phyloP scores from a whole-genome alignment of 2,329 filamentous ascomycete genomes.

The Orbilia ellipsospora region DNA sequence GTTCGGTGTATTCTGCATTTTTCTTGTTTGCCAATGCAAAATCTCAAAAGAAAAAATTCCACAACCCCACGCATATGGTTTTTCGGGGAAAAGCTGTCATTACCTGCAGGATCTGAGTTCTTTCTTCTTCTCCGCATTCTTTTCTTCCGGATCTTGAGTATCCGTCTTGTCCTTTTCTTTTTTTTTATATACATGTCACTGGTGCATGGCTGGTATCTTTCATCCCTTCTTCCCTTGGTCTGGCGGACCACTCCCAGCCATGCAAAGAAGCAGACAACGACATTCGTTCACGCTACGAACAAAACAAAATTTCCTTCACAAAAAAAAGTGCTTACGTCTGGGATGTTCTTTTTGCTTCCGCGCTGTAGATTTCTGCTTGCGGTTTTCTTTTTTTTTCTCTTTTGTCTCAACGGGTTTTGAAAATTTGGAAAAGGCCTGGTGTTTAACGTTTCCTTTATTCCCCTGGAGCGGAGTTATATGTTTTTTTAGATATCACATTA shows the following conservation, averaged over 20 bases:
- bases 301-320: conserved; percentile 11
- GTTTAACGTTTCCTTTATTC: conserved; percentile 1
- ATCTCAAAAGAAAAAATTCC: background rate
- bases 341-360: conserved; percentile 7
- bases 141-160: conserved; percentile 15
- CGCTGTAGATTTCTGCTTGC: conserved; percentile 11
- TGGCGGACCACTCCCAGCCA: conserved; percentile 14
- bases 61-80: background rate
- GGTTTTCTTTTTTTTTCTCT: conserved; percentile 2
- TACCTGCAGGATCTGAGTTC: no score
- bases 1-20: conserved; percentile 33
- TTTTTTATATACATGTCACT: conserved; percentile 13
- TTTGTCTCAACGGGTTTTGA: conserved; percentile 7
- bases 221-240: conserved; percentile 26
- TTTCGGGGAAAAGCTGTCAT: background rate
- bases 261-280: conserved; percentile 15
- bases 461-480: background rate
- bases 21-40: conserved; percentile 1
- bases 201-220: conserved; percentile 9
- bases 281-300: conserved; percentile 16
- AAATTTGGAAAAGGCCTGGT: conserved; percentile 18
- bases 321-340: conserved; percentile 2
- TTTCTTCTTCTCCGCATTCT: background rate
- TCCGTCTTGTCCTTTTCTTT: conserved; percentile 9
- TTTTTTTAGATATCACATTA: no score